A percentile compares a stretch with the other conserved stretches of the same genome.
Conservation (phyloP, 352 stramenopile genomes). For the Pythium rishiriense region DNA sequence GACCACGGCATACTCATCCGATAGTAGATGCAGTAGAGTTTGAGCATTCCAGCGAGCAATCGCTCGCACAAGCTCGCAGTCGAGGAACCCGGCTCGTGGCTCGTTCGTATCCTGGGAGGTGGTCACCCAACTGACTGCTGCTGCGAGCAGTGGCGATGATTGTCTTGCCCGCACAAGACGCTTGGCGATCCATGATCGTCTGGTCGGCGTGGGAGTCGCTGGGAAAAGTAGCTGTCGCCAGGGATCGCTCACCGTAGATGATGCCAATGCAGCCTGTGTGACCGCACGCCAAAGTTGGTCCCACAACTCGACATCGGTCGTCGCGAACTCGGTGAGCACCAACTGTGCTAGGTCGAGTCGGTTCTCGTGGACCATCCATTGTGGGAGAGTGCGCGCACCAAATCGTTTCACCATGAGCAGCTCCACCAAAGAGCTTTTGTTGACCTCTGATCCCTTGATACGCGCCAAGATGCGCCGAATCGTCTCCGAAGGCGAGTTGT, state of each 20-base stretch:
- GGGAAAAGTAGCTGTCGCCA: conserved; percentile 6
- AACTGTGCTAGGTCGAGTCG: conserved; percentile 5
- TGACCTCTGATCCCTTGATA: neutral
- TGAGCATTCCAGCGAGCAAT: conserved; percentile 43
- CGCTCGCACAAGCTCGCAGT: conserved; percentile 18
- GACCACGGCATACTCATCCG: neutral
- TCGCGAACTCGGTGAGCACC: neutral
- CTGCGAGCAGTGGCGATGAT: neutral
- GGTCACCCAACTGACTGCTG: neutral
- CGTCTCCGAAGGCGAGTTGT: neutral
- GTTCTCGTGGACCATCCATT: conserved; percentile 5
- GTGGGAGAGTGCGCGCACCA: neutral
- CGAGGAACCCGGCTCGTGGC: neutral
- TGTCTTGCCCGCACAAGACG: neutral
- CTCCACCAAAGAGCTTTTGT: neutral
- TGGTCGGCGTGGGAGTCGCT: neutral
- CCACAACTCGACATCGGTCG: neutral
- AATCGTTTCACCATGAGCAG: neutral
- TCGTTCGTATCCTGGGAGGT: neutral
- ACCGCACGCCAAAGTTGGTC: conserved; percentile 1
- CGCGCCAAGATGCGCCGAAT: neutral
- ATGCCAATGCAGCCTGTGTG: neutral
- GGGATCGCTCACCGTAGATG: neutral
- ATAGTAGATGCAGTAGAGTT: conserved; percentile 10
- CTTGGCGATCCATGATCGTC: neutral